Evolutionary conservation across 352 stramenopile species (phyloP).

Genomic region (Phytophthora ramorum): DNA sequence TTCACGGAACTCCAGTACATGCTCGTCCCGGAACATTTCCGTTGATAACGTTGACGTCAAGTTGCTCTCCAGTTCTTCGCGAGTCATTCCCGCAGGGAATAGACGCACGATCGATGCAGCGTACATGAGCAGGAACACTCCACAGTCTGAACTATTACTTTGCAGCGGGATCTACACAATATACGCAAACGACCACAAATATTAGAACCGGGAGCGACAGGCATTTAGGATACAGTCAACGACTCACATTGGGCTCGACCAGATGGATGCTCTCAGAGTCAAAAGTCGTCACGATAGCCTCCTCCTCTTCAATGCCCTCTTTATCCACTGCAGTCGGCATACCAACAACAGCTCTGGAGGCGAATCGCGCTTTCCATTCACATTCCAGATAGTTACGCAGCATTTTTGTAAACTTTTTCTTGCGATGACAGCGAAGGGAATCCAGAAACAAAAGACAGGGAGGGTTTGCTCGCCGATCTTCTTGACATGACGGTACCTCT

Average conservation of each 20-base stretch:
- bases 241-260: conserved; percentile 81
- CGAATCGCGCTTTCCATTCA: conserved; percentile 64
- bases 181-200: background rate
- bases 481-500: conserved; percentile 46
- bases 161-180: conserved; percentile 88
- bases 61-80: conserved; percentile 61
- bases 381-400: conserved; percentile 90
- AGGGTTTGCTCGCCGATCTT: conserved; percentile 49
- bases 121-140: conserved; percentile 87
- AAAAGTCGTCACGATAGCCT: conserved; percentile 52
- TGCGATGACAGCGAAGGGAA: conserved; percentile 94
- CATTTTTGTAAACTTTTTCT: conserved; percentile 85
- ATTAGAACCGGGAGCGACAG: background rate
- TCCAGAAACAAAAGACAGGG: conserved; percentile 95
- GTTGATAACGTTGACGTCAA: conserved; percentile 53
- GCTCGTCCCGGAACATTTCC: conserved; percentile 70
- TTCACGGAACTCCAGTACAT: conserved; percentile 79
- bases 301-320: conserved; percentile 16
- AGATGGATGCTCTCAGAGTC: conserved; percentile 61
- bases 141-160: conserved; percentile 95
- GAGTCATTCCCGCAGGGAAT: conserved; percentile 62
- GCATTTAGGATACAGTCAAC: background rate
- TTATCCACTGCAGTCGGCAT: background rate
- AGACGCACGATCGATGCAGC: conserved; percentile 63
- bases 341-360: conserved; percentile 19